Base-by-base conservation (phyloP, 257 asterid species). In the Ophiorrhiza pumila region DNA sequence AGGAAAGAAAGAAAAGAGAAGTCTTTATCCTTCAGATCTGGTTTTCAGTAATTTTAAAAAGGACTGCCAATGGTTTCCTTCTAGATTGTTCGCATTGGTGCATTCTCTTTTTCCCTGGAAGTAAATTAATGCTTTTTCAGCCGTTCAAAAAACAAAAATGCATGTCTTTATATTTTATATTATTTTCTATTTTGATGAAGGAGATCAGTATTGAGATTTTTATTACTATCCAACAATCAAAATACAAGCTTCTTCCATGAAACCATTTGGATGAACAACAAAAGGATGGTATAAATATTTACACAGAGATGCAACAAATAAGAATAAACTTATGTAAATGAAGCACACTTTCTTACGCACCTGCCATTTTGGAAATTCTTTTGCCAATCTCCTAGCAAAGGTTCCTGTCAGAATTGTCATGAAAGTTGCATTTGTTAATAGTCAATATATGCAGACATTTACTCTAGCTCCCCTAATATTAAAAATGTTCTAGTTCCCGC, bases 351-450 rank as follows among this genome's bases (percentile, higher is more conserved):
- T 59, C 72, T 66, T 32, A 46, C 56, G 31, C 74, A 91, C 98
- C 97, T 94, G 98, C 98, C 98, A 94, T 71, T 88, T 90, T 42
- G 98, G 99, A 79, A 91, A 94, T 82, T 91, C 99, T 78, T 88
- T 84, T 53, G 95, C 97, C 85, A 91, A 87, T 81, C 99, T 87
- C 86, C 87, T 80, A 42, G 97, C 93, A 85, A 91, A 94, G 60
- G 96, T 91, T 65, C 99, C 98, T 94, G 98, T 53, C 32, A 81
- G 34, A 68, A 34, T 57, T 43, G 57, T 37, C 39, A 18, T 6
- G 18, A 20, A 39, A 72, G 35, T 55, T 20, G 37, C 45, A 67
- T 49, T 27, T 57, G 55, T 59, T 6, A 58, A 22, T 22, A 25
- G 69, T 64, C 32, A 64, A 41, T 52, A 22, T 63, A 34, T 22